phyloP scores from a whole-genome alignment of 2,329 filamentous ascomycete genomes.

The Sporothrix euskadiensis region DNA sequence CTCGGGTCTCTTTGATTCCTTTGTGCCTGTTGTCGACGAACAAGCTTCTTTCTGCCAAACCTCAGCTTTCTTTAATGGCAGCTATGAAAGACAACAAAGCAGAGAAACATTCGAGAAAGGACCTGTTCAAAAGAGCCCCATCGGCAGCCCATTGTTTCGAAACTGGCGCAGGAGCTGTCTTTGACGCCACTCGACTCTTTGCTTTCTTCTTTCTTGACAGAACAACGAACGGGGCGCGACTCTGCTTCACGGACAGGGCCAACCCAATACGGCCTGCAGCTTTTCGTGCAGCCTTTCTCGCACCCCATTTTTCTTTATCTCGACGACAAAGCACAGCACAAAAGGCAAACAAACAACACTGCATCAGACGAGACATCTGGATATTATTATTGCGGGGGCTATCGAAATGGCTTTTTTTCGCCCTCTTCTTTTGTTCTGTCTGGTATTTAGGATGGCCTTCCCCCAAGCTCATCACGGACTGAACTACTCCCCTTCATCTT shows the following conservation, averaged over 20 bases:
- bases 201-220: neutral
- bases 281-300: neutral
- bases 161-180: neutral
- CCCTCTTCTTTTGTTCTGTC: neutral
- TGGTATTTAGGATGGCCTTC: constrained; percentile 11
- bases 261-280: neutral
- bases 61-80: neutral
- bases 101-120: neutral
- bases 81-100: neutral
- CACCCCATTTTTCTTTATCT: neutral
- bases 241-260: neutral
- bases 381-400: neutral
- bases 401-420: neutral
- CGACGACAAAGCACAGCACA: constrained; percentile 3
- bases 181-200: neutral
- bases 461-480: neutral
- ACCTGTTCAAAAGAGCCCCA: constrained; percentile 4
- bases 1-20: neutral
- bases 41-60: neutral
- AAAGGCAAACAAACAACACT: neutral
- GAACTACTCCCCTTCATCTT: neutral
- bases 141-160: neutral
- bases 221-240: neutral
- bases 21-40: neutral
- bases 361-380: neutral